Evolutionary conservation across 306 rosid species (phyloP), one percentile per base, ranked within the genome.

Genomic region (Luffa acutangula): DNA sequence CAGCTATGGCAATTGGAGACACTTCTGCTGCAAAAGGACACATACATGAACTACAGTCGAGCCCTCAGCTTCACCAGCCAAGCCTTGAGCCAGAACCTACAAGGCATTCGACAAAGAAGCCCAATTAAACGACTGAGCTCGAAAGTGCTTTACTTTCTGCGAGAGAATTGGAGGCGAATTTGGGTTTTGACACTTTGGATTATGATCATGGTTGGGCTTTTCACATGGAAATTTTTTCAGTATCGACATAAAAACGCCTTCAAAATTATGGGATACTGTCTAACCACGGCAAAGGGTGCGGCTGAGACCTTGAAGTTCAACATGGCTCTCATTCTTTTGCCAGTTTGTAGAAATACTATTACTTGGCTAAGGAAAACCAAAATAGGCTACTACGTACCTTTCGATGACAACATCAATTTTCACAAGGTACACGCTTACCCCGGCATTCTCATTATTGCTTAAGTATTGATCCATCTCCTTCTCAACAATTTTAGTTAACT

Each of bases 1-100:
- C 92, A 96, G 99, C 84, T 96, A 58, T 96, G 99, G 99, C 99
- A 96, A 84, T 80, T 96, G 89, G 99, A 96, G 81, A 91, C 97
- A 49, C 98, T 96, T 79, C 81, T 96, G 81, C 85, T 96, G 80
- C 98, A 96, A 78, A 96, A 90, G 89, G 97, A 96, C 84, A 96
- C 99, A 52, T 93, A 96, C 82, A 88, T 93, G 73, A 96, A 86
- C 89, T 96, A 96, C 89, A 93, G 98, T 82, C 99, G 92, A 88
- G 98, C 99, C 21, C 87, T 96, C 48, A 96, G 98, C 89, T 91
- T 90, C 88, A 93, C 97, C 12, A 96, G 99, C 87, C 99, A 95
- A 87, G 97, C 99, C 34, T 80, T 95, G 84, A 95, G 99, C 86
- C 99, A 96, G 90, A 96, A 91, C 83, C 89, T 93, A 58, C 98